phyloP scores from a whole-genome alignment of 306 rosid species.

The Datisca glomerata region DNA sequence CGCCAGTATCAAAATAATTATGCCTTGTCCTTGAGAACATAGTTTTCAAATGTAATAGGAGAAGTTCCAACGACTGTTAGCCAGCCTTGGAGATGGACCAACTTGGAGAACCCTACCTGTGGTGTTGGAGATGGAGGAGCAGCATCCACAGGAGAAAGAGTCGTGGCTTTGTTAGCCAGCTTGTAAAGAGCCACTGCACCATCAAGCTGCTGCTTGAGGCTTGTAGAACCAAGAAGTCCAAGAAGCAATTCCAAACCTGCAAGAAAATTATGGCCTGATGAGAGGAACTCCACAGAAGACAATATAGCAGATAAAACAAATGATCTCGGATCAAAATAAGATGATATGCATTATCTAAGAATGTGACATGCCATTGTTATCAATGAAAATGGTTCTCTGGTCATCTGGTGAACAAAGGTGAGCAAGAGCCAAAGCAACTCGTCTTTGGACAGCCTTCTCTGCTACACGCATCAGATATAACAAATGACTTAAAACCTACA shows the following conservation, averaged over 20 bases:
- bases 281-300: not conserved
- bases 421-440: constrained; percentile 90
- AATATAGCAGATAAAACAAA: not conserved
- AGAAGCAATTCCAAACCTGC: constrained; percentile 90
- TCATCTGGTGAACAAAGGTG: constrained; percentile 86
- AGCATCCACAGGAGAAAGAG: constrained; percentile 81
- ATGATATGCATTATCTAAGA: not conserved
- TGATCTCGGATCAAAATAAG: too few species aligned
- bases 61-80: too few species aligned
- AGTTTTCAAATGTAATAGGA: too few species aligned
- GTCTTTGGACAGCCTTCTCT: constrained; percentile 70
- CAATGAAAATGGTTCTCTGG: constrained; percentile 67
- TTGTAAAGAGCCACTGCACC: constrained; percentile 86
- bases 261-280: not conserved
- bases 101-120: constrained; percentile 38
- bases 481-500: constrained; percentile 80
- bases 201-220: constrained; percentile 78
- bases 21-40: too few species aligned
- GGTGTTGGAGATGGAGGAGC: constrained; percentile 98
- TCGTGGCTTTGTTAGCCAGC: constrained; percentile 69
- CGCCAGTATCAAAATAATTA: too few species aligned
- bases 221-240: constrained; percentile 66
- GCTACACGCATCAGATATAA: constrained; percentile 83
- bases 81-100: not conserved
- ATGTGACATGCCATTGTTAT: constrained; percentile 48